Percentiles rank a stretch among this genome's conserved stretches.
Conservation (phyloP, 306 rosid species). For the Casuarina equisetifolia region DNA sequence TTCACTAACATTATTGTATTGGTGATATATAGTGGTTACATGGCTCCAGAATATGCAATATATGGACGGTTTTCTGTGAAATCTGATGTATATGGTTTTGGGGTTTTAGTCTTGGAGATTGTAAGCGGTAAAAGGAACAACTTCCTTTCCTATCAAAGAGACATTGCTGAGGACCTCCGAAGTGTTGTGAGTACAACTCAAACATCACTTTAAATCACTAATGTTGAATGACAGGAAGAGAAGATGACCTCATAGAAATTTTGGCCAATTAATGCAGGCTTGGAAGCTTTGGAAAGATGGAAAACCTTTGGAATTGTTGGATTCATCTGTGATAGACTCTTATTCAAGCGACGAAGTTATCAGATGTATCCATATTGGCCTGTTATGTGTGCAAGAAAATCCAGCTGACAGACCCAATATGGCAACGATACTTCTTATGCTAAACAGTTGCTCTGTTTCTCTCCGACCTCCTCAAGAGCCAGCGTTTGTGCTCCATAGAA, state of each 20-base stretch:
- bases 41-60: too few species aligned
- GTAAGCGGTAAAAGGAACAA: too few species aligned
- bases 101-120: too few species aligned
- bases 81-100: too few species aligned
- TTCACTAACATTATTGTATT: not conserved
- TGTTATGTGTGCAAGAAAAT: constrained; percentile 35
- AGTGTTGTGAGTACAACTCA: too few species aligned
- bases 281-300: constrained; percentile 32
- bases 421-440: constrained; percentile 29
- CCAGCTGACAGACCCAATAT: constrained; percentile 28
- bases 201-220: too few species aligned
- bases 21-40: too few species aligned
- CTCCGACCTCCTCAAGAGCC: constrained; percentile 11
- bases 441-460: constrained; percentile 10
- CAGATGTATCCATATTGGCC: constrained; percentile 27
- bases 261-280: constrained; percentile 11
- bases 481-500: constrained; percentile 1
- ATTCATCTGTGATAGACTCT: constrained; percentile 1
- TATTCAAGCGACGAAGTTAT: constrained; percentile 1
- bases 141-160: too few species aligned
- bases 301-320: constrained; percentile 16
- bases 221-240: too few species aligned
- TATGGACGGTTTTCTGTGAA: too few species aligned
- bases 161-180: too few species aligned
- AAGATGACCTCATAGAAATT: too few species aligned